Conservation (phyloP, 1,284 basidiomycete species). For the Leccinum insigne region DNA sequence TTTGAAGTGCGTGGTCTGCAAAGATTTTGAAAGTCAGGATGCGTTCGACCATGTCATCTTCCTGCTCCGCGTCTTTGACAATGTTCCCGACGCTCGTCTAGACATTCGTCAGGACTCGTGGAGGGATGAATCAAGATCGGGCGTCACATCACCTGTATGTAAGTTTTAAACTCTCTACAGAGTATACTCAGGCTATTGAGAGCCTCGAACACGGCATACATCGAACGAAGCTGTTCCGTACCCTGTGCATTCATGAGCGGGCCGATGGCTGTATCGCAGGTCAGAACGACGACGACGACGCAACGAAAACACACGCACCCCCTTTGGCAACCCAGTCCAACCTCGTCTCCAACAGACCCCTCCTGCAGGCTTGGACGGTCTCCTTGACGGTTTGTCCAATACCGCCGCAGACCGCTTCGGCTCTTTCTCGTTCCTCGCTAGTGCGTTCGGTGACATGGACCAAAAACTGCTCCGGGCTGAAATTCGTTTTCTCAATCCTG, state of each 20-base stretch:
- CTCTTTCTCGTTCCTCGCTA: constrained; percentile 56
- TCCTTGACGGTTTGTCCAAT: constrained; percentile 44
- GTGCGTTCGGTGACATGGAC: constrained; percentile 46
- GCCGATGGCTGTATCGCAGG: constrained; percentile 48
- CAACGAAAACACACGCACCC: constrained; percentile 40
- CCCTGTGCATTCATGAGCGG: constrained; percentile 56
- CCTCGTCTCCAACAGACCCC: constrained; percentile 49
- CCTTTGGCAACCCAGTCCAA: constrained; percentile 57
- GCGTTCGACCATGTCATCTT: constrained; percentile 80
- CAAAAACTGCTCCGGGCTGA: constrained; percentile 58
- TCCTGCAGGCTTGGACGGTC: constrained; percentile 52
- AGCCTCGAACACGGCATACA: constrained; percentile 69
- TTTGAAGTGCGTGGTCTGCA: constrained; percentile 38
- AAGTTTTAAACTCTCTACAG: constrained; percentile 60
- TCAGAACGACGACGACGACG: constrained; percentile 1
- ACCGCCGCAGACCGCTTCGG: constrained; percentile 44
- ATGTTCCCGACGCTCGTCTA: constrained; percentile 57
- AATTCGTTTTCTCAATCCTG: constrained; percentile 38
- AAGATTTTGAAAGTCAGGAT: constrained; percentile 73
- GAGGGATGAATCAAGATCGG: neutral
- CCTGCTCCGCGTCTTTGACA: constrained; percentile 54
- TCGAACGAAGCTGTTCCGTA: constrained; percentile 46
- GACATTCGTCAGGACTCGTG: constrained; percentile 5
- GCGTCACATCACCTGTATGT: constrained; percentile 48
- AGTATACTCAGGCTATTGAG: constrained; percentile 58